phyloP scores from a whole-genome alignment of 306 rosid genomes.

The Parietaria judaica region DNA sequence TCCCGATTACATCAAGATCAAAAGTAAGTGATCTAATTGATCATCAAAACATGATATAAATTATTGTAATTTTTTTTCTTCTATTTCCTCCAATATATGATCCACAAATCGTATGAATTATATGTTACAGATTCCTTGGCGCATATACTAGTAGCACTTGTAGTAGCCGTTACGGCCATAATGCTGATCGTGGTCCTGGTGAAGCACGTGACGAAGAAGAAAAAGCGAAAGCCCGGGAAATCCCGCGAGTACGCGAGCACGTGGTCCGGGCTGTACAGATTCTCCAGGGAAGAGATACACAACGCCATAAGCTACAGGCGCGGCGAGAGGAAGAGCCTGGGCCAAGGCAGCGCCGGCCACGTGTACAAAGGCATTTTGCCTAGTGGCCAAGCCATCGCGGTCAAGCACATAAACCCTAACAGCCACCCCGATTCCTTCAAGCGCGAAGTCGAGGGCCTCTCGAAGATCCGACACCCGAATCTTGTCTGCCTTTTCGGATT shows the following conservation, averaged over 20 bases:
- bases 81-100: neutral
- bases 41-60: neutral
- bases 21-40: conserved; percentile 23
- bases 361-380: conserved; percentile 78
- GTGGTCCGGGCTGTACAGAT: conserved; percentile 70
- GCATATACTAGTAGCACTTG: conserved; percentile 21
- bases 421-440: conserved; percentile 51
- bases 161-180: conserved; percentile 15
- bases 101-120: neutral
- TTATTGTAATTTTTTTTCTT: neutral
- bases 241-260: conserved; percentile 20
- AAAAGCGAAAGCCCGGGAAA: conserved; percentile 8
- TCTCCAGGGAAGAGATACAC: conserved; percentile 64
- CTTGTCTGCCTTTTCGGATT: conserved; percentile 72
- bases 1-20: conserved; percentile 23
- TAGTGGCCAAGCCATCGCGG: conserved; percentile 78
- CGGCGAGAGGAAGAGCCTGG: conserved; percentile 35
- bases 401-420: conserved; percentile 55
- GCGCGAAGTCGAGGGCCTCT: conserved; percentile 59
- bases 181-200: conserved; percentile 29
- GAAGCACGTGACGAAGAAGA: conserved; percentile 36
- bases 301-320: conserved; percentile 39
- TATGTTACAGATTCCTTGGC: conserved; percentile 16
- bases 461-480: conserved; percentile 75
- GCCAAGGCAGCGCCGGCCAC: conserved; percentile 77